phyloP scores from a whole-genome alignment of 768 basidiomycete genomes.

The Myochromella boudieri region DNA sequence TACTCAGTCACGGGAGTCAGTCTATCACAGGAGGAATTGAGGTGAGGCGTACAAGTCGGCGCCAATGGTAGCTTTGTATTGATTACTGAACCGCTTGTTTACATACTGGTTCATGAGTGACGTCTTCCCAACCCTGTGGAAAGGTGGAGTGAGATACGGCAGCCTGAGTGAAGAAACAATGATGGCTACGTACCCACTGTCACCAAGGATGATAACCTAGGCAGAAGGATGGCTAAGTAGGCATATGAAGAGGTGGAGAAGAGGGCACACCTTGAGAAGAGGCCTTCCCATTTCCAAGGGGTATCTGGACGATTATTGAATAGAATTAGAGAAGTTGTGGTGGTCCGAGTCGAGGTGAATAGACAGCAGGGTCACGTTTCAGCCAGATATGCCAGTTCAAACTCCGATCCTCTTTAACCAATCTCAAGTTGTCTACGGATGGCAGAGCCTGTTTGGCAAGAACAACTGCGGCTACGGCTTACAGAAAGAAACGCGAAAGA shows the following conservation, averaged over 20 bases:
- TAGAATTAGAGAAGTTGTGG: slow-evolving; percentile 19
- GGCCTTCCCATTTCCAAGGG: slow-evolving; percentile 71
- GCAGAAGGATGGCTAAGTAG: slow-evolving; percentile 6
- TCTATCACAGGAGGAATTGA: no score
- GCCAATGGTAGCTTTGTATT: slow-evolving; percentile 99
- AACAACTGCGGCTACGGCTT: slow-evolving; percentile 74
- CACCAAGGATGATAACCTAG: slow-evolving; percentile 99
- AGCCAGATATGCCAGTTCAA: slow-evolving; percentile 35
- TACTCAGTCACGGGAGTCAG: slow-evolving; percentile 17
- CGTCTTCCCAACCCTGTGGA: slow-evolving; percentile 90
- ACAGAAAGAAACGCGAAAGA: slow-evolving; percentile 83
- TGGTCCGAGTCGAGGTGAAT: slow-evolving; percentile 18
- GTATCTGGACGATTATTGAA: slow-evolving; percentile 19
- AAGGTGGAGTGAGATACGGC: not conserved
- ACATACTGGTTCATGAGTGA: slow-evolving; percentile 99
- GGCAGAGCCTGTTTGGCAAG: slow-evolving; percentile 86
- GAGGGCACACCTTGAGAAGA: slow-evolving; percentile 67
- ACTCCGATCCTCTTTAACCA: slow-evolving; percentile 33
- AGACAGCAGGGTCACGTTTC: slow-evolving; percentile 16
- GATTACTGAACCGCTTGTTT: slow-evolving; percentile 98
- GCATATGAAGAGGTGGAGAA: not conserved
- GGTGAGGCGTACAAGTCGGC: slow-evolving; percentile 81
- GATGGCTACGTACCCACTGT: slow-evolving; percentile 75
- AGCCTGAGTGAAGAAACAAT: slow-evolving; percentile 14
- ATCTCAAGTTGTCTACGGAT: slow-evolving; percentile 38